These are phyloP conservation scores for Thalia dealbata DNA, from an alignment of 176 grass and related monocot species.

Conservation along the genomic window DNA sequence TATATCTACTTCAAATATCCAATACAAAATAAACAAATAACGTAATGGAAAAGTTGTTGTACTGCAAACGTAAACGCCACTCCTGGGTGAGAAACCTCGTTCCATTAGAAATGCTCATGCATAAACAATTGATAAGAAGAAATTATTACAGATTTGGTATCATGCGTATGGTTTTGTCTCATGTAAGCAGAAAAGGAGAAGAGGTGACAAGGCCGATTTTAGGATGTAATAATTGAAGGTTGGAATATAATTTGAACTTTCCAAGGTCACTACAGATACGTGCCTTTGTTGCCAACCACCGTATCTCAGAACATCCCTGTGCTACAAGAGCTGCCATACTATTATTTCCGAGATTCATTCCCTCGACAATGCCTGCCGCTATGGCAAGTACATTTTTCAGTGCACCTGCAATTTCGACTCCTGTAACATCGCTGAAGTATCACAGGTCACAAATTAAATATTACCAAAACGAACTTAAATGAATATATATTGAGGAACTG, in stretches of 20 bases:
- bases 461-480: not conserved
- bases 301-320: constrained; percentile 93
- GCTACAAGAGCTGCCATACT: constrained; percentile 95
- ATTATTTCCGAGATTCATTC: constrained; percentile 91
- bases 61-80: not conserved
- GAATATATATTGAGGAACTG: not conserved
- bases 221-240: not conserved
- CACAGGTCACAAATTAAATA: constrained; percentile 31
- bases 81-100: not conserved
- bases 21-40: not conserved
- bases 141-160: not conserved
- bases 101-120: not conserved
- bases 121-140: not conserved
- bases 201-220: not conserved
- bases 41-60: not conserved
- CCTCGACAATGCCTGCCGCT: constrained; percentile 91
- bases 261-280: not conserved
- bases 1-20: not conserved
- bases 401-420: constrained; percentile 94
- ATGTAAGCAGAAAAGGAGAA: not conserved
- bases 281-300: constrained; percentile 94
- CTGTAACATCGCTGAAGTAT: constrained; percentile 93
- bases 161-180: too few relatives aligned
- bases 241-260: not conserved
- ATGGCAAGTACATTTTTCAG: constrained; percentile 96